A percentile compares a stretch with the other conserved stretches of the same genome.
These are phyloP conservation scores for Camelina laxa DNA, from an alignment of 345 rosid genomes.

Conservation along the genomic window DNA sequence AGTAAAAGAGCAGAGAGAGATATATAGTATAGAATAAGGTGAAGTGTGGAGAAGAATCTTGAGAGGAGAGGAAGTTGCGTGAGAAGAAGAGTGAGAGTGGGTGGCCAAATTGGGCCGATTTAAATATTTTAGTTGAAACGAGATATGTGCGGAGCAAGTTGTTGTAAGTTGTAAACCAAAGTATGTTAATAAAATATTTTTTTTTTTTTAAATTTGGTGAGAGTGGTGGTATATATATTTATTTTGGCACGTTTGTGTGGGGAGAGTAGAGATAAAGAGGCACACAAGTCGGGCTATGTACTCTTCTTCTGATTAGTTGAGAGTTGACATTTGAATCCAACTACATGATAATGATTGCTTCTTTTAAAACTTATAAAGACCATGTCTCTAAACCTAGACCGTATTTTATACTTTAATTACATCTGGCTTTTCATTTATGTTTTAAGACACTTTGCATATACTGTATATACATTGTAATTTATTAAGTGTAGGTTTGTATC, in stretches of 20 bases:
- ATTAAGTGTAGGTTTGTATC: neutral
- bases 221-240: constrained; percentile 14
- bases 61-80: constrained; percentile 52
- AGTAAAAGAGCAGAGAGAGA: neutral
- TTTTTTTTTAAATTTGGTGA: neutral
- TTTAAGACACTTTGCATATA: neutral
- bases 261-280: constrained; percentile 3
- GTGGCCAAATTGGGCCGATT: constrained; percentile 30
- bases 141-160: constrained; percentile 35
- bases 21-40: neutral
- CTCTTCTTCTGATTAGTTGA: neutral
- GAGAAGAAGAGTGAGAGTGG: constrained; percentile 40
- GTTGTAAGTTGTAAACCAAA: constrained; percentile 34
- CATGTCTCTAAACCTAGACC: neutral
- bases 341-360: neutral
- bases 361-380: neutral
- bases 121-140: neutral
- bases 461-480: neutral
- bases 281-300: constrained; percentile 18
- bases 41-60: constrained; percentile 11
- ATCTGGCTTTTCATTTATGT: neutral
- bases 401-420: neutral
- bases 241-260: constrained; percentile 34
- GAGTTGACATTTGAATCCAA: constrained; percentile 24
- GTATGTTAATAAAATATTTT: constrained; percentile 14